Evolutionary conservation across 345 rosid genomes (phyloP).

Genomic region (Dimocarpus longan): DNA sequence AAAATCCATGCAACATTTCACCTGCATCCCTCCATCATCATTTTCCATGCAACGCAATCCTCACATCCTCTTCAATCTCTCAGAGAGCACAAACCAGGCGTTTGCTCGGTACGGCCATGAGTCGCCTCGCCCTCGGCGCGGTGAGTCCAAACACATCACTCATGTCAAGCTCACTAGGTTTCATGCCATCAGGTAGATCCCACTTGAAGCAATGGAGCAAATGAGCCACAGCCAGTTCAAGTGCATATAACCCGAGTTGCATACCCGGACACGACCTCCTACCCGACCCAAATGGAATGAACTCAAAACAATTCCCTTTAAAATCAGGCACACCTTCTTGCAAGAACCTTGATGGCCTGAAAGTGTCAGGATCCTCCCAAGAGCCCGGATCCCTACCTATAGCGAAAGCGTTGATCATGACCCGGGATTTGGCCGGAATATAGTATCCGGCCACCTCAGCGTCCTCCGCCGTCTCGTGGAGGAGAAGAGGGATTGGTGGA

Average conservation of each 20-base stretch:
- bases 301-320: constrained; percentile 78
- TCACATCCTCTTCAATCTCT: background rate
- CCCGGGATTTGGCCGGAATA: constrained; percentile 66
- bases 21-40: background rate
- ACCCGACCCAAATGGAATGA: constrained; percentile 91
- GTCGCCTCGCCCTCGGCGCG: constrained; percentile 71
- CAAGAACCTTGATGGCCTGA: constrained; percentile 76
- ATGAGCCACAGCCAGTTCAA: constrained; percentile 72
- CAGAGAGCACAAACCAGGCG: constrained; percentile 56
- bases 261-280: constrained; percentile 93
- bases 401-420: constrained; percentile 80
- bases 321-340: constrained; percentile 65
- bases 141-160: constrained; percentile 84
- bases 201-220: constrained; percentile 76
- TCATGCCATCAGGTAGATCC: constrained; percentile 90
- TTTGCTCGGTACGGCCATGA: constrained; percentile 59
- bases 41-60: background rate
- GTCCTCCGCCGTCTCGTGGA: constrained; percentile 82
- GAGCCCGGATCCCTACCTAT: constrained; percentile 70
- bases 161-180: constrained; percentile 84
- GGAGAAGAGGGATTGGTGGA: constrained; percentile 94
- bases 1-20: constrained; percentile 13
- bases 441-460: constrained; percentile 57
- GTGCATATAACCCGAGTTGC: constrained; percentile 84
- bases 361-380: constrained; percentile 77